Base-by-base conservation (phyloP, 805 yeast species). In the Metschnikowia chrysomelidarum region DNA sequence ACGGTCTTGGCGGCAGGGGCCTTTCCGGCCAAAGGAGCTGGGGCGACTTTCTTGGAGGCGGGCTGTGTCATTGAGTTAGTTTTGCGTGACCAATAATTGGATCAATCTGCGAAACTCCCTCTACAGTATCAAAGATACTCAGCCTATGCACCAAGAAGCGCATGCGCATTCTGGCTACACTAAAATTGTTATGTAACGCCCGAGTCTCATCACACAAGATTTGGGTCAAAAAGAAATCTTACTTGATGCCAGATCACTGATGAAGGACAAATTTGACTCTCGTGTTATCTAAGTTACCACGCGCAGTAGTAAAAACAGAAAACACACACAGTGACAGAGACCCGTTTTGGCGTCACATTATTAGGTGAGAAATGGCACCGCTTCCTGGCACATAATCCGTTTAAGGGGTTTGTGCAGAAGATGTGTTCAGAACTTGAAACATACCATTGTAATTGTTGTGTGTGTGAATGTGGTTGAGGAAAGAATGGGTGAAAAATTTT, bases 11-110 rank as follows among this genome's bases (percentile, higher is more conserved):
- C 40, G 35, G 58, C 37, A 27, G 50, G 46, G 36, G 60, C 34
- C 57, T 63, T 65, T 40, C 59, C 45, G 47, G 70, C 69, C 56
- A 67, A 64, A 41, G 71, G 71, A 45, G 69, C 69, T 60, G 67
- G 67, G 50, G 72, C 72, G 51, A 65, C 70, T 60, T 62, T 66
- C 65, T 66, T 65, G 54, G 84, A 73, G 37, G 51, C 32, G 64
- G 80, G 80, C 76, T 71, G 69, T 57, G 66, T 69, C 75, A 67
- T 67, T 67, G 70, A 66, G 71, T 57, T 53, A 56, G 61, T 57
- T 51, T 49, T 27, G n/a, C n/a, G n/a, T 35, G 53, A 53, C 49
- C 54, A 30, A 25, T 38, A 49, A 38, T 47, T 50, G 52, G 47
- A 54, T 56, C 31, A 16, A 21, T 31, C 5, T 15, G 14, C 29